These are phyloP conservation scores for Solanum raphanifolium DNA, from an alignment of 257 asterid genomes.

Conservation along the genomic window DNA sequence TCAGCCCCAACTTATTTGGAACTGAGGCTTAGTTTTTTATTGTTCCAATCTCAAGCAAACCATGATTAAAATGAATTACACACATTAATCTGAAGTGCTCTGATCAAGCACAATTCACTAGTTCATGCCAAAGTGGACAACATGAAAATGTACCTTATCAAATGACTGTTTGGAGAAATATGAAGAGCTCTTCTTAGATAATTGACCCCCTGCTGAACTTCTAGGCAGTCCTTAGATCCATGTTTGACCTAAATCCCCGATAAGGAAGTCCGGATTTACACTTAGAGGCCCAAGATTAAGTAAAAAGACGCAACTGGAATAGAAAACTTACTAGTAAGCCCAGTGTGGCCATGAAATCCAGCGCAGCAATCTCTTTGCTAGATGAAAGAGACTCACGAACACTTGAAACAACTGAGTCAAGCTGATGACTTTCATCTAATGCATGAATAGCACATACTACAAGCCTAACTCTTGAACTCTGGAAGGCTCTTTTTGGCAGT, in stretches of 20 bases:
- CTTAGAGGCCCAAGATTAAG: neutral
- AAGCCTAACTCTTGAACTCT: constrained; percentile 57
- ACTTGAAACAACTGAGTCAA: constrained; percentile 62
- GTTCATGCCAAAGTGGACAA: neutral
- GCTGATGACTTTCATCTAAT: constrained; percentile 56
- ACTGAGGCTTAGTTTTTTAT: neutral
- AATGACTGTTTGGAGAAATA: constrained; percentile 63
- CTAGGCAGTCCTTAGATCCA: constrained; percentile 41
- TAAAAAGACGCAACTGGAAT: neutral
- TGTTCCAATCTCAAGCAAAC: neutral
- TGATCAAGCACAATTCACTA: neutral
- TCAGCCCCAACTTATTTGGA: neutral
- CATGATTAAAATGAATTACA: neutral
- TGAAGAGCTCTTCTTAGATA: constrained; percentile 87
- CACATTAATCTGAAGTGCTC: neutral
- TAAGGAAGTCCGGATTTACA: neutral
- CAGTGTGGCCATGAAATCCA: constrained; percentile 60
- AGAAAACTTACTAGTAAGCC: constrained; percentile 67
- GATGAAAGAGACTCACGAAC: constrained; percentile 48
- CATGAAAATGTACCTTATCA: constrained; percentile 46
- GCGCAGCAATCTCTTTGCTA: constrained; percentile 45
- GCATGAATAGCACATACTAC: constrained; percentile 68
- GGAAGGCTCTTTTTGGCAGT: constrained; percentile 66
- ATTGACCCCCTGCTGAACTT: constrained; percentile 50
- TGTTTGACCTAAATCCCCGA: constrained; percentile 57